Evolutionary conservation across 2,329 filamentous ascomycete genomes (phyloP).

Genomic region (Xylaria sp.): DNA sequence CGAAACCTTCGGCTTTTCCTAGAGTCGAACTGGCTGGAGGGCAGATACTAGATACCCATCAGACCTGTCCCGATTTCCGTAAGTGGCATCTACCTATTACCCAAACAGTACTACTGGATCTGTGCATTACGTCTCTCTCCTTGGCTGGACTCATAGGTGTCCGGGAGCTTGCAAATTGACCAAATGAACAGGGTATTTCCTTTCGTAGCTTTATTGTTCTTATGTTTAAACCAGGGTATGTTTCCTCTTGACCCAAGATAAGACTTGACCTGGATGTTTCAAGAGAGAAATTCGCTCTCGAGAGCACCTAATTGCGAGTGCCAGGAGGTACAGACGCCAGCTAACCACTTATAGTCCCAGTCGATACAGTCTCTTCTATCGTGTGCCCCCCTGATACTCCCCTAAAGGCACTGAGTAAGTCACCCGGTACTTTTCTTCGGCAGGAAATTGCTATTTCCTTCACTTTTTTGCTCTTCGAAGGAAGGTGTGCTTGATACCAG

Average conservation of each 20-base stretch:
- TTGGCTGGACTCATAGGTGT: not conserved
- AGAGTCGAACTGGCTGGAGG: not conserved
- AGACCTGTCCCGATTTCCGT: not conserved
- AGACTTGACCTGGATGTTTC: not conserved
- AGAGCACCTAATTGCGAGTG: not conserved
- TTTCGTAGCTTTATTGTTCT: not conserved
- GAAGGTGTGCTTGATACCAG: not conserved
- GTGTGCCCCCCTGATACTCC: not conserved
- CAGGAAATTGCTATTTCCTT: not conserved
- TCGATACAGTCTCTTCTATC: not conserved
- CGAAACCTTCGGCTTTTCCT: not conserved
- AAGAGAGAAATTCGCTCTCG: not conserved
- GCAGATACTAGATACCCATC: not conserved
- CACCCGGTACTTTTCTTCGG: not conserved
- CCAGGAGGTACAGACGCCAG: not conserved
- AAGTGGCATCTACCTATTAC: not conserved
- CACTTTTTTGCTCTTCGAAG: not conserved
- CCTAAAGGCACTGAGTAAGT: not conserved
- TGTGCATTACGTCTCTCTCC: not conserved
- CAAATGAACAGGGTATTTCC: not conserved
- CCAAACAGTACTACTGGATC: not conserved
- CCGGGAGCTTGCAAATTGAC: not conserved
- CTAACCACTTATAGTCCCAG: not conserved
- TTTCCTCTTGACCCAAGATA: not conserved
- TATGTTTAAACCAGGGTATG: not conserved